Evolutionary conservation across 805 yeast genomes (phyloP).

Genomic region (Huiozyma naganishii): DNA sequence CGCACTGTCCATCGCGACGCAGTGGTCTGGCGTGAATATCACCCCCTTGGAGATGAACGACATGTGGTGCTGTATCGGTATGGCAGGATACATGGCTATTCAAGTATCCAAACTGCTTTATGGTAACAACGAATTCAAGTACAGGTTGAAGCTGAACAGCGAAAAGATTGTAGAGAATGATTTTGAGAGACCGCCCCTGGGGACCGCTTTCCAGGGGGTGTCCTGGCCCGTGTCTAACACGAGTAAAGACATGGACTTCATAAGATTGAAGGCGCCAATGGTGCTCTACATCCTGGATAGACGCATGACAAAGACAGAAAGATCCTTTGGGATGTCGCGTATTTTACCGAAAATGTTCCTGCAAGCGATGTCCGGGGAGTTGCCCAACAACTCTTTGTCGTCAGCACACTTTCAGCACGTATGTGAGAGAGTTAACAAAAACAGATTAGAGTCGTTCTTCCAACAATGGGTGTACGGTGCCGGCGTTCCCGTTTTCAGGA

Average conservation of each 20-base stretch:
- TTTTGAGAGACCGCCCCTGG: constrained; percentile 72
- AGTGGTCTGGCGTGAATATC: constrained; percentile 90
- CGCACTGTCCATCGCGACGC: constrained; percentile 64
- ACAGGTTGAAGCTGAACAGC: constrained; percentile 50
- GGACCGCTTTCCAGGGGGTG: constrained; percentile 38
- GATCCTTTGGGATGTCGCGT: constrained; percentile 83
- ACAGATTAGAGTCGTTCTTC: constrained; percentile 70
- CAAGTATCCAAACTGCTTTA: constrained; percentile 58
- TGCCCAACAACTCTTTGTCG: constrained; percentile 64
- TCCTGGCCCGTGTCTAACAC: constrained; percentile 24
- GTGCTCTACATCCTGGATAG: constrained; percentile 77
- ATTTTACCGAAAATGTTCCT: constrained; percentile 84
- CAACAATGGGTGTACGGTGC: constrained; percentile 87
- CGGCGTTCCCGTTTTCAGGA: constrained; percentile 81
- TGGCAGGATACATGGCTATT: constrained; percentile 71
- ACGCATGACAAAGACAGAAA: constrained; percentile 92
- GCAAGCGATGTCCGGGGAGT: constrained; percentile 93
- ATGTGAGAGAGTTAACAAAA: constrained; percentile 91
- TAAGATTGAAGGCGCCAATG: constrained; percentile 73
- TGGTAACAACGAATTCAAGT: constrained; percentile 79
- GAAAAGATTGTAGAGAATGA: constrained; percentile 66
- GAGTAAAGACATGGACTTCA: constrained; percentile 47
- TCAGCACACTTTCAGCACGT: constrained; percentile 81
- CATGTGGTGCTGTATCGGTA: constrained; percentile 82
- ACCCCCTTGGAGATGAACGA: constrained; percentile 72